Evolutionary conservation across 73 alveolate genomes (phyloP).

Genomic region (Durusdinium trenchii): DNA sequence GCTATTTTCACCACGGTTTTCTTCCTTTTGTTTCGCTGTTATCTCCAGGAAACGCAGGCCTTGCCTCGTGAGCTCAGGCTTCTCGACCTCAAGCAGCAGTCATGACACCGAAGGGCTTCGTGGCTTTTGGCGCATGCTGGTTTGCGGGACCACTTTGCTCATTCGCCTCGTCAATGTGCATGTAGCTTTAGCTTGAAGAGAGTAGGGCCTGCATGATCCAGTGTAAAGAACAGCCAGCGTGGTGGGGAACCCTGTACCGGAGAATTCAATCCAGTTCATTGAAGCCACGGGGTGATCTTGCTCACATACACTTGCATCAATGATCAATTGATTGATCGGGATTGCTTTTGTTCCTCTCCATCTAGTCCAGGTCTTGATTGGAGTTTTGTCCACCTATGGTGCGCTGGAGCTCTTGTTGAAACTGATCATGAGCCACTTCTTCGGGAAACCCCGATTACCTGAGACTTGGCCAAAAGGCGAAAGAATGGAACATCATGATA

Average conservation of each 20-base stretch:
- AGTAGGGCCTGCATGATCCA: not conserved
- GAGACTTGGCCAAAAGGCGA: not conserved
- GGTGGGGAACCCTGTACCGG: no score
- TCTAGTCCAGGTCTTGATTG: constrained; percentile 1
- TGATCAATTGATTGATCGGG: no score
- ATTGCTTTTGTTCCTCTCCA: not conserved
- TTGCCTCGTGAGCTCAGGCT: not conserved
- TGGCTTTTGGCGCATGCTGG: constrained; percentile 90
- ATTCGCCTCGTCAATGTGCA: constrained; percentile 58
- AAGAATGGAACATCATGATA: no score
- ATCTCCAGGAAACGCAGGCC: not conserved
- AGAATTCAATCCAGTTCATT: no score
- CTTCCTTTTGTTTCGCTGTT: not conserved
- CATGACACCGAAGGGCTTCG: constrained; percentile 39
- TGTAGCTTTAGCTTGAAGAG: not conserved
- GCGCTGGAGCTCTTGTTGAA: constrained; percentile 24
- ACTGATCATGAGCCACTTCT: constrained; percentile 18
- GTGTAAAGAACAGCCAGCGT: not conserved
- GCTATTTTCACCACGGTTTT: not conserved
- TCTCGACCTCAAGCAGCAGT: constrained; percentile 46
- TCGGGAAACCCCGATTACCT: constrained; percentile 36
- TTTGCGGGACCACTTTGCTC: constrained; percentile 49
- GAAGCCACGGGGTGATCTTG: not conserved
- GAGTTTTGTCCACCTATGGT: constrained; percentile 72
- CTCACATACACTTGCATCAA: no score